phyloP scores from a whole-genome alignment of 2,329 filamentous ascomycete species.

The Curvularia sp. region DNA sequence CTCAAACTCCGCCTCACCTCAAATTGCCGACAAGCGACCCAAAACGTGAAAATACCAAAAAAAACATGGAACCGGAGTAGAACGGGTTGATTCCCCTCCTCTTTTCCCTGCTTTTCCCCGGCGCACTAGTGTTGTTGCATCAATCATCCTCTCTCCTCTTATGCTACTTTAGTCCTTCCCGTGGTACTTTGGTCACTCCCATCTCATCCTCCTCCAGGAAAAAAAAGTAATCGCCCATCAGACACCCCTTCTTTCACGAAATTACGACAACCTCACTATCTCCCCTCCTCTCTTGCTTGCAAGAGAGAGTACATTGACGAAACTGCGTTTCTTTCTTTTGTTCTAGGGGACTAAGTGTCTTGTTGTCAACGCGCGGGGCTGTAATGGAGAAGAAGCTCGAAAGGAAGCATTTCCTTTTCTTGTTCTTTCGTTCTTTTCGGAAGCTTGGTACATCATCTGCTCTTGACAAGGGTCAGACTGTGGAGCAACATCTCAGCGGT shows the following conservation, averaged over 20 bases:
- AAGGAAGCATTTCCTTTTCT: conserved; percentile 5
- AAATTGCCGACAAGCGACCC: conserved; percentile 35
- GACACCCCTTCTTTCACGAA: conserved; percentile 19
- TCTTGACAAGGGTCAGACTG: conserved; percentile 34
- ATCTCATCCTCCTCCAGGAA: conserved; percentile 24
- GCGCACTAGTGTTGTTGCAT: conserved; percentile 38
- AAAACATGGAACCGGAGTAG: conserved; percentile 35
- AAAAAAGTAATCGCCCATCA: background rate
- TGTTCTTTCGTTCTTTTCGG: background rate
- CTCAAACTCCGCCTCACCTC: conserved; percentile 19
- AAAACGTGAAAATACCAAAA: conserved; percentile 38
- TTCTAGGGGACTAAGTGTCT: conserved; percentile 28
- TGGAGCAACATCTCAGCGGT: conserved; percentile 34
- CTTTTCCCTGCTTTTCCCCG: conserved; percentile 35
- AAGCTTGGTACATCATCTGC: conserved; percentile 24
- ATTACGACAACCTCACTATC: conserved; percentile 14
- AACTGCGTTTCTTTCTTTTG: conserved; percentile 49
- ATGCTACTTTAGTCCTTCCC: conserved; percentile 18
- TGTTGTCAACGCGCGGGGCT: conserved; percentile 13
- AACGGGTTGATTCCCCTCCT: conserved; percentile 40
- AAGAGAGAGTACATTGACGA: conserved; percentile 45
- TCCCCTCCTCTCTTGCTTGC: conserved; percentile 32
- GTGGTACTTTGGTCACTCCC: conserved; percentile 39
- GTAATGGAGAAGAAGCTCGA: conserved; percentile 6
- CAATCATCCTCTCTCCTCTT: conserved; percentile 23